These are phyloP conservation scores for Solanum okadae DNA, from an alignment of 257 asterid species.

Conservation along the genomic window DNA sequence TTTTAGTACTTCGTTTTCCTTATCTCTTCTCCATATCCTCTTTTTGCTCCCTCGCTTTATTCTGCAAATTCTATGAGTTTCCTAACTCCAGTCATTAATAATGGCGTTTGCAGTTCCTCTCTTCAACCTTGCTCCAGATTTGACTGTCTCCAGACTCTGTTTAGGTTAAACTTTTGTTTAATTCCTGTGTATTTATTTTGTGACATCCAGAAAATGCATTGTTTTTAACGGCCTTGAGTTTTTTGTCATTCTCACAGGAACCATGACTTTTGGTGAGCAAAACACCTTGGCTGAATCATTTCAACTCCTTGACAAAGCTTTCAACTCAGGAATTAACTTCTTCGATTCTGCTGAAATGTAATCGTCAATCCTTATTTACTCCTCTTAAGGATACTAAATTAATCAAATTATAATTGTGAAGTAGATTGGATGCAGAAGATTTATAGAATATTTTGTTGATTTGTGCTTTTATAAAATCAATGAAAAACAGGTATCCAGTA, in stretches of 20 bases:
- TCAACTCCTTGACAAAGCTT: constrained; percentile 71
- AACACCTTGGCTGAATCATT: constrained; percentile 52
- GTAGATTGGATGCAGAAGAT: neutral
- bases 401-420: neutral
- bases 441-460: neutral
- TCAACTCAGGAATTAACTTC: constrained; percentile 67
- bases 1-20: neutral
- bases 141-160: constrained; percentile 66
- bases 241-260: constrained; percentile 26
- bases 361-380: neutral
- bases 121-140: constrained; percentile 53
- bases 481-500: constrained; percentile 62
- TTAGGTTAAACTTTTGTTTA: constrained; percentile 31
- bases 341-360: constrained; percentile 90
- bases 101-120: constrained; percentile 82
- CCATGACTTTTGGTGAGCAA: constrained; percentile 86
- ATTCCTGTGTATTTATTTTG: neutral
- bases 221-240: neutral
- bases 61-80: neutral
- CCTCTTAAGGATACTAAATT: neutral
- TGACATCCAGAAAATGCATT: neutral
- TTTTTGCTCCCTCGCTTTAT: neutral
- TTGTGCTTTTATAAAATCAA: neutral
- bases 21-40: neutral
- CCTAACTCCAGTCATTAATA: neutral